phyloP scores from a whole-genome alignment of 78 protist species.

The Planoprotostelium fungivorum region DNA sequence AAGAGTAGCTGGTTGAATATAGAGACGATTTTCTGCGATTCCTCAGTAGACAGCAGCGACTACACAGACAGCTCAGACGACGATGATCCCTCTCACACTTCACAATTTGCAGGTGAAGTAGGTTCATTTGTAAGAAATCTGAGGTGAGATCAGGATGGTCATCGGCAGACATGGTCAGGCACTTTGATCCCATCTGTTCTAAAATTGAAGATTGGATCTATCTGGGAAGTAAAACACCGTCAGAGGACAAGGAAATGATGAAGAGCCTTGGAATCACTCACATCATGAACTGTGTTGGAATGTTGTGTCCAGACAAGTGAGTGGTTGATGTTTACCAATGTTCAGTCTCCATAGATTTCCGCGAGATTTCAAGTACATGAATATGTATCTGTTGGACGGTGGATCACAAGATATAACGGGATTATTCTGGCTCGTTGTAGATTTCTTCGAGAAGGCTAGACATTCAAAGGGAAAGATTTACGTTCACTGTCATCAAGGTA shows the following conservation, averaged over 20 bases:
- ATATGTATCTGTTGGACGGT: slow-evolving; percentile 45
- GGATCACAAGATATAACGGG: slow-evolving; percentile 44
- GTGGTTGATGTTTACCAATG: background rate
- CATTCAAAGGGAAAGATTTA: slow-evolving; percentile 19
- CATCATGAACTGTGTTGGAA: slow-evolving; percentile 57
- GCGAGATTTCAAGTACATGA: slow-evolving; percentile 29
- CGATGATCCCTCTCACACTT: background rate
- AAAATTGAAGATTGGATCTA: slow-evolving; percentile 14
- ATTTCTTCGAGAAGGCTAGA: slow-evolving; percentile 44
- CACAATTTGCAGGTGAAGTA: background rate
- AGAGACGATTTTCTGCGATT: background rate
- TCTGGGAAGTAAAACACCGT: slow-evolving; percentile 39
- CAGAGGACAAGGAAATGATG: slow-evolving; percentile 6
- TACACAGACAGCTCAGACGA: background rate
- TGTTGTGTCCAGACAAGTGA: slow-evolving; percentile 31
- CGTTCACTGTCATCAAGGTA: slow-evolving; percentile 60
- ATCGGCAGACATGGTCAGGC: background rate
- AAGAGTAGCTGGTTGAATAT: too few relatives aligned
- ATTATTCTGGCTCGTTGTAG: slow-evolving; percentile 43
- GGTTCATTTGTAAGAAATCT: background rate
- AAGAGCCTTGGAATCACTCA: slow-evolving; percentile 46
- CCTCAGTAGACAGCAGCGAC: background rate
- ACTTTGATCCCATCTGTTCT: slow-evolving; percentile 42
- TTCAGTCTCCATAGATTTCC: slow-evolving; percentile 7
- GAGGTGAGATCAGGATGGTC: background rate